Base-by-base conservation (phyloP, 441 rosid genomes). In the Erysimum cheiri region DNA sequence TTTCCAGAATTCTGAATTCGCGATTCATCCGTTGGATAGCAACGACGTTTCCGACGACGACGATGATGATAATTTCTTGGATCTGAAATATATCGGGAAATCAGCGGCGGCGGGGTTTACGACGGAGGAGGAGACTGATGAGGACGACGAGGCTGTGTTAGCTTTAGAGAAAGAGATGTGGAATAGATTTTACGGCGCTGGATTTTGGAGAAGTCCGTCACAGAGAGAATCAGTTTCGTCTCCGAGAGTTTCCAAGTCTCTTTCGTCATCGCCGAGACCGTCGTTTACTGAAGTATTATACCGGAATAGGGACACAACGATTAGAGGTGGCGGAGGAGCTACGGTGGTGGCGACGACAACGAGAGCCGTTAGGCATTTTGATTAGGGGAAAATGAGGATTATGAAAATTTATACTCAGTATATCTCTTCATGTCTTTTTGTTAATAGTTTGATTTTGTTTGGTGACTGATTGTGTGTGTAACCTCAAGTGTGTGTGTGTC, bases 181-280 rank as follows among this genome's bases (percentile, higher is more conserved):
- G 95, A 81, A 87, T 19, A 85, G 67, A 5, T 88, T 91, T 60
- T 81, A 85, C 22, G 80, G 83, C 3, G 80, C 85, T 11, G 93
- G 97, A 0, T 91, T 91, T 60, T 87, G 95, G 93, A 73, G 95
- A 64, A 88, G 95, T 76, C 87, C 90, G 8, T 88, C 94, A 2
- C 91, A 87, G 69, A 83, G 81, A 64, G 92, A 85, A 54, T 59
- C 80, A 0, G 75, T 47, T 19, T 67, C 77, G 1, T 68, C 73
- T 14, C 74, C 77, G 10, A 59, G 24, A 24, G 10, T 37, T 37
- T 60, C 69, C 0, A 77, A 77, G 47, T 71, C 80, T 44, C 48
- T 70, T 36, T 28, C 69, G 0, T 19, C 58, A 1, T 59, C 68
- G 46, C 80, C 76, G 14, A 55, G 66, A 32, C 47, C 60, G 26